A percentile compares a stretch with the other conserved stretches of the same genome.
Evolutionary conservation across 306 rosid genomes (phyloP).

Genomic region (Vicia sativa): DNA sequence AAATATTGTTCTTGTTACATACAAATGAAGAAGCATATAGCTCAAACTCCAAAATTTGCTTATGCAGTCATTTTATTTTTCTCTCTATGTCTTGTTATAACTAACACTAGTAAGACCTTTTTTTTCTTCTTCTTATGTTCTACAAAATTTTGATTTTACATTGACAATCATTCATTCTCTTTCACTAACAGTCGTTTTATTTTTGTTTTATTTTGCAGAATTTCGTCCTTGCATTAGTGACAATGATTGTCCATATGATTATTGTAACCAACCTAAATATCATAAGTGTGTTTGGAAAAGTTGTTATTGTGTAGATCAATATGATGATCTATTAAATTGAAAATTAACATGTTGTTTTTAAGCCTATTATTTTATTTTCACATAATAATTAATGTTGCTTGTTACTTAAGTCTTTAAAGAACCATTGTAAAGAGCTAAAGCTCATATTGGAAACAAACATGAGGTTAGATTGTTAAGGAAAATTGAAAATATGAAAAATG

Average conservation of each 20-base stretch:
- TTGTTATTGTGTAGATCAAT: neutral
- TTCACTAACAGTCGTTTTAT: neutral
- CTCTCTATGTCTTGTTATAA: neutral
- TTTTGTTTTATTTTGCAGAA: neutral
- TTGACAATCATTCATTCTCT: neutral
- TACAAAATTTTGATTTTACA: neutral
- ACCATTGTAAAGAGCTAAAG: neutral
- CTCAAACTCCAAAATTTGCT: neutral
- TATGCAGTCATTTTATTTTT: neutral
- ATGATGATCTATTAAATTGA: neutral
- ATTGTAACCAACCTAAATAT: neutral
- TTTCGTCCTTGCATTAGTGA: neutral
- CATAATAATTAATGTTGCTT: neutral
- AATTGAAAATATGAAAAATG: too few species aligned
- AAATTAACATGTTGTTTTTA: neutral
- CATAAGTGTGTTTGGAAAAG: neutral
- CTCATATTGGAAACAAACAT: neutral
- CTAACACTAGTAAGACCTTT: neutral
- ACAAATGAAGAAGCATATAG: neutral
- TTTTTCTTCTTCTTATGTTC: neutral
- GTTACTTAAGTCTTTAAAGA: neutral
- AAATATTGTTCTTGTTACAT: neutral
- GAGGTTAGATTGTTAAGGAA: neutral
- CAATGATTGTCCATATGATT: constrained; percentile 1
- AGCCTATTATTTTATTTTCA: neutral